Evolutionary conservation across 306 rosid genomes (phyloP).

Genomic region (Acacia acuminata): DNA sequence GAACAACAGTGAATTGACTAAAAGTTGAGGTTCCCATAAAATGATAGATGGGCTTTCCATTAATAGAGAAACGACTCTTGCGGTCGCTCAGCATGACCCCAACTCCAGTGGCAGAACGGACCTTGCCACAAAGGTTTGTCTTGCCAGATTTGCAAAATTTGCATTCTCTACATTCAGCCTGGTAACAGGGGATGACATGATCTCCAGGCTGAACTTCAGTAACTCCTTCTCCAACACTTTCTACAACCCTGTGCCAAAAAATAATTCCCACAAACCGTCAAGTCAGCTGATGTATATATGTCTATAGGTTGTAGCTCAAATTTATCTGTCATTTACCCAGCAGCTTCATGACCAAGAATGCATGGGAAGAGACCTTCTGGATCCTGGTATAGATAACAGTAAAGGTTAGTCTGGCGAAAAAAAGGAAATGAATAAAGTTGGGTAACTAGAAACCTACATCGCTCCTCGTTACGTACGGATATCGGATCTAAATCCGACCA

Average conservation of each 20-base stretch:
- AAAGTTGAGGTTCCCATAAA: constrained; percentile 98
- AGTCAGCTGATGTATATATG: background rate
- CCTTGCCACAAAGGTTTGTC: constrained; percentile 94
- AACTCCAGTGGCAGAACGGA: constrained; percentile 85
- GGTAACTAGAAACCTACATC: background rate
- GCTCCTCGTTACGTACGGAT: background rate
- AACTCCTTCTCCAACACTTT: constrained; percentile 95
- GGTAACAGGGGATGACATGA: constrained; percentile 96
- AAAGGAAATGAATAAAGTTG: background rate
- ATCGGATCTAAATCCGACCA: background rate
- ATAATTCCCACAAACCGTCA: constrained; percentile 2
- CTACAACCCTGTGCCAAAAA: constrained; percentile 66
- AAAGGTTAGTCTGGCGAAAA: background rate
- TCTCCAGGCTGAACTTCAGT: constrained; percentile 82
- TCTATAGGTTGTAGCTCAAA: background rate
- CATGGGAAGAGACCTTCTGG: constrained; percentile 98
- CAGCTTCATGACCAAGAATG: constrained; percentile 93
- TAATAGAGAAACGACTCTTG: constrained; percentile 81
- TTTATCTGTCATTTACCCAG: constrained; percentile 49
- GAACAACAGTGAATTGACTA: constrained; percentile 95
- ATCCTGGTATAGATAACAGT: constrained; percentile 47
- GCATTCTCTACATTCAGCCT: constrained; percentile 94
- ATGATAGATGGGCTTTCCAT: constrained; percentile 85
- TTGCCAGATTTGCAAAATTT: constrained; percentile 97
- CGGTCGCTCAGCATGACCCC: constrained; percentile 91